phyloP scores from a whole-genome alignment of 2,329 filamentous ascomycete genomes.

The Aspergillus latus region DNA sequence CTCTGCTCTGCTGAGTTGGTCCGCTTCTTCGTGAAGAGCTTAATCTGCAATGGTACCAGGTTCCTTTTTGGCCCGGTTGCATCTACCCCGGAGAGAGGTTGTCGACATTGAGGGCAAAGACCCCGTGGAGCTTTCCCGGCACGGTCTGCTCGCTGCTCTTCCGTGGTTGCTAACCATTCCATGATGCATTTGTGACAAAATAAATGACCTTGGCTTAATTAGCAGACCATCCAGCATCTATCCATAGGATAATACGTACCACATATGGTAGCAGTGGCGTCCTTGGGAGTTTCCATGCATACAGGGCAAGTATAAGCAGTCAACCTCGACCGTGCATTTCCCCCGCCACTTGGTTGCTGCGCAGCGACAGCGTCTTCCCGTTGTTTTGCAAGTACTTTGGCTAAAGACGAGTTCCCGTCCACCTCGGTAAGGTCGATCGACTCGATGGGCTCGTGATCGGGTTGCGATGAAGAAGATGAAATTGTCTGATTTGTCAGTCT shows the following conservation, averaged over 20 bases:
- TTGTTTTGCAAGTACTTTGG: conserved; percentile 53
- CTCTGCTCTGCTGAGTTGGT: neutral
- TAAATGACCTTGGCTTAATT: conserved; percentile 52
- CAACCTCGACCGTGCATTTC: conserved; percentile 39
- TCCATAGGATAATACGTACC: conserved; percentile 45
- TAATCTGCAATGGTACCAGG: conserved; percentile 41
- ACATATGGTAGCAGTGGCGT: conserved; percentile 61
- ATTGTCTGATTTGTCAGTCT: conserved; percentile 8
- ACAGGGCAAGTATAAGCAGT: conserved; percentile 60
- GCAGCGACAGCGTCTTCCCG: conserved; percentile 52
- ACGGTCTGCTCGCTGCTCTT: conserved; percentile 46
- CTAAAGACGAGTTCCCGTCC: conserved; percentile 42
- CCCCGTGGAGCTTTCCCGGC: conserved; percentile 36
- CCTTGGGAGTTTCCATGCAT: conserved; percentile 61
- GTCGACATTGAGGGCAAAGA: conserved; percentile 48
- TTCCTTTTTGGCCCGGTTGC: conserved; percentile 35
- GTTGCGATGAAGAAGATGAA: neutral
- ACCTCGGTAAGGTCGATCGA: conserved; percentile 53
- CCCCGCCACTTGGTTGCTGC: conserved; percentile 36
- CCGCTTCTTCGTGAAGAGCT: conserved; percentile 30
- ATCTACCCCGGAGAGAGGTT: conserved; percentile 40
- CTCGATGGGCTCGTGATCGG: conserved; percentile 37
- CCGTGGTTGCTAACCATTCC: conserved; percentile 58
- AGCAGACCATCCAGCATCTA: conserved; percentile 3
- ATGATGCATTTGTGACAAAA: conserved; percentile 65